Percentiles rank a stretch among this genome's conserved stretches.
Evolutionary conservation across 2,329 filamentous ascomycete species (phyloP).

Genomic region (Shiraia sp.): DNA sequence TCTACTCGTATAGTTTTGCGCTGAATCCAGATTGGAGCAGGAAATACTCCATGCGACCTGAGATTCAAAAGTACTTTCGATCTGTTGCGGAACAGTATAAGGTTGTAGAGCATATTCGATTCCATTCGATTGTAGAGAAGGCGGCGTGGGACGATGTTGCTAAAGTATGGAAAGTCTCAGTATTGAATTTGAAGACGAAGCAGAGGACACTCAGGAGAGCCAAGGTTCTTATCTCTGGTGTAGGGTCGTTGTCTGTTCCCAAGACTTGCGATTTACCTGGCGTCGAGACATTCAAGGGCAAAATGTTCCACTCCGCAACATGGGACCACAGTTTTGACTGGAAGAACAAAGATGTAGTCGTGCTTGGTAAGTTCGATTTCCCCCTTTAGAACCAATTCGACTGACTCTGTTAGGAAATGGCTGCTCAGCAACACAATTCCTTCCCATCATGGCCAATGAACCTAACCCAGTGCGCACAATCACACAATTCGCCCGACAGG

Average conservation of each 20-base stretch:
- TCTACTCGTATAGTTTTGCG: slow-evolving; percentile 65
- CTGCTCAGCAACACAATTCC: slow-evolving; percentile 54
- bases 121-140: slow-evolving; percentile 50
- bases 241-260: slow-evolving; percentile 34
- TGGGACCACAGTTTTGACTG: slow-evolving; percentile 58
- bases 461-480: slow-evolving; percentile 44
- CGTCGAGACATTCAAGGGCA: slow-evolving; percentile 49
- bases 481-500: slow-evolving; percentile 55
- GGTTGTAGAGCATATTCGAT: slow-evolving; percentile 49
- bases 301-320: slow-evolving; percentile 36
- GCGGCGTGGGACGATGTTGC: slow-evolving; percentile 51
- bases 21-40: slow-evolving; percentile 63
- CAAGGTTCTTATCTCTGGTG: slow-evolving; percentile 33
- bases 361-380: slow-evolving; percentile 27
- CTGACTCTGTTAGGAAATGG: slow-evolving; percentile 47
- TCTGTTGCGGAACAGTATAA: slow-evolving; percentile 33
- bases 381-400: background rate
- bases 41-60: slow-evolving; percentile 59
- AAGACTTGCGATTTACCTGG: slow-evolving; percentile 49
- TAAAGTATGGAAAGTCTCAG: slow-evolving; percentile 44
- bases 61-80: slow-evolving; percentile 61
- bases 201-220: slow-evolving; percentile 20
- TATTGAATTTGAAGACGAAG: slow-evolving; percentile 27
- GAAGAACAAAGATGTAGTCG: slow-evolving; percentile 39
- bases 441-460: slow-evolving; percentile 49